Base-by-base conservation (phyloP, 208 protist species). In the Trypanosoma rangeli region DNA sequence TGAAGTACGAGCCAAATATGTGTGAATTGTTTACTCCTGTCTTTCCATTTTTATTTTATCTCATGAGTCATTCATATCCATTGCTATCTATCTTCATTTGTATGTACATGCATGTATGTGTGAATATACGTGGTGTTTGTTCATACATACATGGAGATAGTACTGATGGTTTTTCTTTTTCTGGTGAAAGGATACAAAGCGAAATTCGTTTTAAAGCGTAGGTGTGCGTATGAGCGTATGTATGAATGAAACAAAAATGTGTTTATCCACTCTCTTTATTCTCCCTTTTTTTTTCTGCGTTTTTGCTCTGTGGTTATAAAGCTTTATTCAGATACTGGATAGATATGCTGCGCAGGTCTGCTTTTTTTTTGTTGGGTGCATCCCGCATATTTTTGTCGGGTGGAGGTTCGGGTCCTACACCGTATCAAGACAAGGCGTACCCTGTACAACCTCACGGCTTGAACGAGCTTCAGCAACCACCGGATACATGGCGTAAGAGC, bases 391-490 rank as follows among this genome's bases (percentile, higher is more conserved):
- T 89, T 24, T 81, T 90, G 50, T 86, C 74, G 61, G 85, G 83
- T 44, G 73, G 68, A 24, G 76, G 71, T 49, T 63, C 82, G 54
- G 86, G 86, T 56, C 86, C 86, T 48, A 89, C 78, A 16, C 82
- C 85, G 15, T 95, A 92, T 76, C 89, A 95, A 74, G 89, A 95
- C 73, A 88, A 88, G 70, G 71, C 80, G 44, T 95, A 93, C 80
- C 86, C 89, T 33, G 79, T 93, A 35, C 89, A 95, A 71, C 89
- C 89, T 16, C 89, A 95, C 56, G 70, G 84, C 53, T 79, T 95
- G 56, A 85, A 86, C 69, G 83, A 92, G 74, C 79, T 91, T 29
- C 78, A 91, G 80, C 83, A 89, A 73, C 86, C 86, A 16, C 85
- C 86, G 69, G 86, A 91, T 31, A 79, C 73, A 70, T 93, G 85